phyloP scores from a whole-genome alignment of 352 stramenopile genomes.

The Globisporangium sylvaticum region DNA sequence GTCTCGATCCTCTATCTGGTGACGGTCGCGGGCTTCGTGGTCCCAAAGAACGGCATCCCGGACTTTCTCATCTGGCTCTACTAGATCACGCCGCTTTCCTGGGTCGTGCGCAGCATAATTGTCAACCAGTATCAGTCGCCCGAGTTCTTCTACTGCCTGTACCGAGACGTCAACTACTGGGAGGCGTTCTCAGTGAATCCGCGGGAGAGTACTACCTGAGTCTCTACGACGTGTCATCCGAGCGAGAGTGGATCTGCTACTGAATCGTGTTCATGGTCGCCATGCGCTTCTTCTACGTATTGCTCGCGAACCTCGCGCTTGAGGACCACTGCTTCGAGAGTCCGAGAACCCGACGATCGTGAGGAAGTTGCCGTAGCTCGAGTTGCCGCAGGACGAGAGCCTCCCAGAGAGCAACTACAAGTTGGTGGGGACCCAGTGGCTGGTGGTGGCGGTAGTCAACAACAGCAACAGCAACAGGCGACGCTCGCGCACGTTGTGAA shows the following conservation, averaged over 20 bases:
- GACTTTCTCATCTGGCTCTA: constrained; percentile 30
- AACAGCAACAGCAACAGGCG: no score
- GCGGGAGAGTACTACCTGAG: constrained; percentile 31
- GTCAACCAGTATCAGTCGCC: constrained; percentile 9
- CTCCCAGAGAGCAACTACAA: background rate
- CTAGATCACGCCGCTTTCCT: constrained; percentile 28
- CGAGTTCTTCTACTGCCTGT: constrained; percentile 5
- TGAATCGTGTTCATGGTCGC: constrained; percentile 26
- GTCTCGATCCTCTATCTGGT: constrained; percentile 18
- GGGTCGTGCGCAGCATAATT: constrained; percentile 12
- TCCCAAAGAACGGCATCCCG: constrained; percentile 21
- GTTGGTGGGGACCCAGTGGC: constrained; percentile 7
- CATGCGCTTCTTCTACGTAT: constrained; percentile 29
- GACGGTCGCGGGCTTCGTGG: constrained; percentile 27
- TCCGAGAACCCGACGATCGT: constrained; percentile 3
- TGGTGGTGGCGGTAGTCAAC: no score
- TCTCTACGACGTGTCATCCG: constrained; percentile 25
- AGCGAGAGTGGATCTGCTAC: constrained; percentile 20
- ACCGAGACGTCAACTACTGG: constrained; percentile 17
- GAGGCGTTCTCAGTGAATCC: constrained; percentile 9
- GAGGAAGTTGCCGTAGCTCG: background rate
- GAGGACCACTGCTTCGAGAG: constrained; percentile 33
- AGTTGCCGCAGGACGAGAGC: background rate
- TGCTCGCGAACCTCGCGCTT: constrained; percentile 26
- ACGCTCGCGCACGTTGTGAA: no score